Conservation (phyloP, 148 eudicot genomes). For the Chenopodium berlandieri region DNA sequence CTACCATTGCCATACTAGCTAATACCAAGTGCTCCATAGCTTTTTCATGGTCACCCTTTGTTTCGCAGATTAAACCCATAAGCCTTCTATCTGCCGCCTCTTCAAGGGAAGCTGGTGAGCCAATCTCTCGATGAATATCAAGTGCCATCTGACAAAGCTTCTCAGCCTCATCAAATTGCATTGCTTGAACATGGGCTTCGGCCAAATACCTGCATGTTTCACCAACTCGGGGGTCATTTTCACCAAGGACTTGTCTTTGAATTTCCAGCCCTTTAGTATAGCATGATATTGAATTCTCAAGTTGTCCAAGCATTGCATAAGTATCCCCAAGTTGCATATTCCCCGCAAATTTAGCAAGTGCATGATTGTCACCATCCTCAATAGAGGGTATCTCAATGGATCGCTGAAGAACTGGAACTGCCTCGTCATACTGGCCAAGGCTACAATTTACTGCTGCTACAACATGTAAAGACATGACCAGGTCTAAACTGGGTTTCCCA, state of each 20-base stretch:
- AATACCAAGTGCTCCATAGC: constrained; percentile 95
- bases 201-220: constrained; percentile 93
- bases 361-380: constrained; percentile 74
- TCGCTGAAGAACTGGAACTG: constrained; percentile 71
- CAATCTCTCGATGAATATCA: constrained; percentile 76
- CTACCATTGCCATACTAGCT: constrained; percentile 98
- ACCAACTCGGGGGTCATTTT: constrained; percentile 78
- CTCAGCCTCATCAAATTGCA: constrained; percentile 86
- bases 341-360: constrained; percentile 96
- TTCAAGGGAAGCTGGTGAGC: constrained; percentile 69
- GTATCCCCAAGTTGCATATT: constrained; percentile 98
- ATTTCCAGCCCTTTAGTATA: constrained; percentile 73
- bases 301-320: constrained; percentile 80
- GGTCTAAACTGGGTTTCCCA: constrained; percentile 79
- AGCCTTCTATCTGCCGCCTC: constrained; percentile 96
- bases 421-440: constrained; percentile 72
- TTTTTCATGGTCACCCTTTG: constrained; percentile 87
- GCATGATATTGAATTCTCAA: constrained; percentile 68
- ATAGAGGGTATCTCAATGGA: constrained; percentile 67
- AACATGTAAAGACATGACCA: constrained; percentile 90
- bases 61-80: constrained; percentile 92
- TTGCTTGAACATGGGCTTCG: constrained; percentile 92
- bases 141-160: constrained; percentile 87
- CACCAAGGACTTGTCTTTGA: constrained; percentile 75
- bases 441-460: constrained; percentile 83